Conservation (phyloP, 495 filamentous ascomycete species). For the Penicillium odoratum region DNA sequence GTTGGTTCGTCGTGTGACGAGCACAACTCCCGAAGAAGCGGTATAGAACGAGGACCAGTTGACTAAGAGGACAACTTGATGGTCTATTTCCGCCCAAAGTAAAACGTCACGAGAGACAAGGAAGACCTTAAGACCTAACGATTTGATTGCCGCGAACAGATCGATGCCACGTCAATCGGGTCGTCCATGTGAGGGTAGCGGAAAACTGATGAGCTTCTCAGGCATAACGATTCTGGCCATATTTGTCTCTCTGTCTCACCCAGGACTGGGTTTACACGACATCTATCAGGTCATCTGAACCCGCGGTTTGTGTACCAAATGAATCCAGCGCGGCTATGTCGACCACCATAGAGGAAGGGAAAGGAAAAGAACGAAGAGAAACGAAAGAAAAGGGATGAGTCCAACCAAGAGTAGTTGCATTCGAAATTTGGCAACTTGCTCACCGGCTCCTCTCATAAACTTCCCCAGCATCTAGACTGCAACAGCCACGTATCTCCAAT, state of each 20-base stretch:
- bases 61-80: neutral
- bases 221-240: conserved; percentile 5
- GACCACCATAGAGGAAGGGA: conserved; percentile 6
- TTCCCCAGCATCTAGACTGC: conserved; percentile 7
- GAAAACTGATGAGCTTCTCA: conserved; percentile 19
- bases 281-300: conserved; percentile 26
- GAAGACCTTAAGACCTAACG: neutral
- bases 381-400: conserved; percentile 1
- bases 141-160: conserved; percentile 16
- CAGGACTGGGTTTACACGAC: conserved; percentile 18
- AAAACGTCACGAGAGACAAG: conserved; percentile 16
- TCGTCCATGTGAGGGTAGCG: conserved; percentile 22
- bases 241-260: conserved; percentile 19
- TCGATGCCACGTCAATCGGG: conserved; percentile 27
- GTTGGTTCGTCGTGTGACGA: conserved; percentile 29
- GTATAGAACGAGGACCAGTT: conserved; percentile 6
- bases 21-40: conserved; percentile 18
- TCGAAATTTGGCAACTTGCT: conserved; percentile 6
- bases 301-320: conserved; percentile 5
- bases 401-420: conserved; percentile 4
- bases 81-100: conserved; percentile 1
- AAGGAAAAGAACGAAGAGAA: conserved; percentile 3
- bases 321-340: conserved; percentile 21
- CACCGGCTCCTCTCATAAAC: neutral
- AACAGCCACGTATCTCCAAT: neutral